Base-by-base conservation (phyloP, 1,284 basidiomycete genomes). In the Ustilago hordei region DNA sequence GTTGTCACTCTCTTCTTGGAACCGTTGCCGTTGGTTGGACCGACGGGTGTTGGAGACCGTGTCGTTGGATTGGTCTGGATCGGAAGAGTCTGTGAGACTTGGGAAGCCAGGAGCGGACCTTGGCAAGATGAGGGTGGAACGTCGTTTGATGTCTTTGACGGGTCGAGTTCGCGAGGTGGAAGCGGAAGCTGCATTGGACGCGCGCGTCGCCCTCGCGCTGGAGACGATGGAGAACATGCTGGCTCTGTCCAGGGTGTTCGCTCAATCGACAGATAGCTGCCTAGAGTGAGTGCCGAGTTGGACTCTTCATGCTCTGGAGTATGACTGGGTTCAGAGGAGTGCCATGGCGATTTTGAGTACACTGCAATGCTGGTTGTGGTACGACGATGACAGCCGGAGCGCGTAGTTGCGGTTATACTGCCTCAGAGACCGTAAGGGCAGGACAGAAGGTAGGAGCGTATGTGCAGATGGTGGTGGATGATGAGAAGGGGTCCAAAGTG, bases 141-240 rank as follows among this genome's bases (percentile, higher is more conserved):
- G 55, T n/a, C 64, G 43, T 15, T 64, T 59, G 4, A 53, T 41
- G 12, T 47, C 0, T n/a, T 31, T 36, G 15, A 38, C 63, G 19
- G 45, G 11, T 11, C 35, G 60, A 31, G 15, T 31, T 41, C 55
- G 56, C 8, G 64, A 59, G 28, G 53, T 32, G 23, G 38, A 63
- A 8, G 55, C n/a, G 19, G 69, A 50, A 31, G 61, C 58, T 12
- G 70, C 70, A 7, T 68, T 43, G 0, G 70, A 73, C 8, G 61
- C 62, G 23, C 70, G 70, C 23, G 61, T 68, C 32, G 61, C 47
- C 35, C 65, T 54, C 1, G 61, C 64, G 11, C 54, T n/a, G 9
- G 64, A 56, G 19, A 64, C 57, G 15, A 35, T 17, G 23, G 43
- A 23, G 2, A 58, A 64, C 70, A 73, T 68, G 1, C 6, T 68